Conservation (phyloP, 2,329 filamentous ascomycete genomes). For the Apiospora marii region DNA sequence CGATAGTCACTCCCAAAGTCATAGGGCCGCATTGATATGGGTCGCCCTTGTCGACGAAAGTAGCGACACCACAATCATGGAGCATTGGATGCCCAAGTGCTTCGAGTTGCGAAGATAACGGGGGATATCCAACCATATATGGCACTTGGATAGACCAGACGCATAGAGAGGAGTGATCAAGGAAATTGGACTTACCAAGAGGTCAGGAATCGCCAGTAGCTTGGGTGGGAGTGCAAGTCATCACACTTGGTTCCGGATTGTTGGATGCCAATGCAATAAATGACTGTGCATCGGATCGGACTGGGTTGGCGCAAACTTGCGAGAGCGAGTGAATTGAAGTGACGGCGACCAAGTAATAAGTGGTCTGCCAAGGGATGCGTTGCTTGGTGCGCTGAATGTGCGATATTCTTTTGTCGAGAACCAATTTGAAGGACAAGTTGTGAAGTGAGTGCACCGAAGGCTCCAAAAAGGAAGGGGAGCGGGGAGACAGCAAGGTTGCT, state of each 20-base stretch:
- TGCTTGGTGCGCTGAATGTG: not conserved
- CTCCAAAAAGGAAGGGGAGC: not conserved
- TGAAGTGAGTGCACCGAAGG: conserved; percentile 9
- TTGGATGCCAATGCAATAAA: not conserved
- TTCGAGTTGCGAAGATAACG: not conserved
- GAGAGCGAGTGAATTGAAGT: not conserved
- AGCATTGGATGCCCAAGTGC: not conserved
- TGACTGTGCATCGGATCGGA: conserved; percentile 10
- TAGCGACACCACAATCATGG: not conserved
- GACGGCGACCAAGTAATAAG: not conserved
- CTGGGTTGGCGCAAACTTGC: not conserved
- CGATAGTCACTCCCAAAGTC: not conserved
- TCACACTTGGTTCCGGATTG: conserved; percentile 3
- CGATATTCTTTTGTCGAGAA: not conserved
- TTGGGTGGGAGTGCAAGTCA: not conserved
- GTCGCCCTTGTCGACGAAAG: not conserved
- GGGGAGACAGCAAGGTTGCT: conserved; percentile 20
- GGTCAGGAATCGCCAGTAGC: not conserved
- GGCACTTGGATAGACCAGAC: not conserved
- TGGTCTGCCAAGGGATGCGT: not conserved
- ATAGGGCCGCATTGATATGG: not conserved
- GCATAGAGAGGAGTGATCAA: not conserved
- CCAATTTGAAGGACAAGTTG: not conserved
- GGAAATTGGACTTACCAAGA: conserved; percentile 6
- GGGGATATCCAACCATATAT: not conserved